phyloP scores from a whole-genome alignment of 306 rosid species.

The Cucurbita argyrosperma region DNA sequence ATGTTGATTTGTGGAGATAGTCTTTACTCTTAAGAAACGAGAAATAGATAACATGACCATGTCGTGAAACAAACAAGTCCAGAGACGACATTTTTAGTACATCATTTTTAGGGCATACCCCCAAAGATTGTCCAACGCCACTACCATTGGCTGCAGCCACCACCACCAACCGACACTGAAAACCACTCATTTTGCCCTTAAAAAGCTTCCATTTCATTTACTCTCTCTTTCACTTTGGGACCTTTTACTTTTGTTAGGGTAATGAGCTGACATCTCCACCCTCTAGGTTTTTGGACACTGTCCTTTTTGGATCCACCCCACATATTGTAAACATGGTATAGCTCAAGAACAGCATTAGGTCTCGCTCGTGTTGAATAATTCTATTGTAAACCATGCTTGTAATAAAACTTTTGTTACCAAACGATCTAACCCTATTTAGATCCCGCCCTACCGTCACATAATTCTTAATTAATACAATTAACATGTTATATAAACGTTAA shows the following conservation, averaged over 20 bases:
- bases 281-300: not conserved
- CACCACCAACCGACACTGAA: conserved; percentile 8
- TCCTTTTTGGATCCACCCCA: not conserved
- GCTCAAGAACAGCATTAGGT: not conserved
- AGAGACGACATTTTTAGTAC: too few species aligned
- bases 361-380: not conserved
- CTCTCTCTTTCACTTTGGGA: not conserved
- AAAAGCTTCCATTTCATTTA: not conserved
- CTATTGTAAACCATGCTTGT: not conserved
- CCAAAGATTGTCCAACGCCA: not conserved
- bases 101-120: not conserved
- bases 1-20: too few species aligned
- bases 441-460: not conserved
- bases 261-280: not conserved
- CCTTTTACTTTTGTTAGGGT: not conserved
- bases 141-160: not conserved
- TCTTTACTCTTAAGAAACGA: too few species aligned
- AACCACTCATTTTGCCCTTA: conserved; percentile 3
- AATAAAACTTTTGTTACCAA: too few species aligned
- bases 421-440: too few species aligned
- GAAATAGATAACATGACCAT: too few species aligned
- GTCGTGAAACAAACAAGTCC: too few species aligned
- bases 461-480: too few species aligned
- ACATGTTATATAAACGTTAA: not conserved
- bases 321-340: not conserved